A percentile compares a stretch with the other conserved stretches of the same genome.
phyloP scores from a whole-genome alignment of 148 eudicot genomes.

The Chenopodium formosanum region DNA sequence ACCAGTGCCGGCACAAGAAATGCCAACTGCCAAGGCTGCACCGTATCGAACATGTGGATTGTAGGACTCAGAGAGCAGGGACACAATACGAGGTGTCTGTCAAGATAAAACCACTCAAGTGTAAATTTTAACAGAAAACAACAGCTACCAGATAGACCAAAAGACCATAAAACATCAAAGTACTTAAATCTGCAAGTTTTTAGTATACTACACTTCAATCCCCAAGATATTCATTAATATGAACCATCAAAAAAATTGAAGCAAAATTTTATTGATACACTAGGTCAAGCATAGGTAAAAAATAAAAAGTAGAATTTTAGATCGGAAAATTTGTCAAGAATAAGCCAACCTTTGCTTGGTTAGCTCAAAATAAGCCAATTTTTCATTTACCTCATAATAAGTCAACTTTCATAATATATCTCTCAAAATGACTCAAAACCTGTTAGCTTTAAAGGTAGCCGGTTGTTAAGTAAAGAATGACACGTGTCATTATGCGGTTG shows the following conservation, averaged over 20 bases:
- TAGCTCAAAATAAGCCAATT: too few relatives aligned
- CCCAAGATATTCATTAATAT: background rate
- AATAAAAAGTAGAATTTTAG: too few relatives aligned
- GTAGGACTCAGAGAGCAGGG: slow-evolving; percentile 87
- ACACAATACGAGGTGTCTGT: slow-evolving; percentile 94
- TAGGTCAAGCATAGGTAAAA: background rate
- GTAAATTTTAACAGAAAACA: background rate
- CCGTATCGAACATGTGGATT: slow-evolving; percentile 99
- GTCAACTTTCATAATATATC: too few relatives aligned
- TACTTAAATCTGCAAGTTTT: background rate
- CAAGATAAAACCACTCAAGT: slow-evolving; percentile 6
- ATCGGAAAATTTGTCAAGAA: too few relatives aligned
- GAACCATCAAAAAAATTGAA: background rate
- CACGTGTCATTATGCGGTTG: too few relatives aligned
- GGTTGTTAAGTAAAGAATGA: too few relatives aligned
- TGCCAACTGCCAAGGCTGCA: slow-evolving; percentile 97
- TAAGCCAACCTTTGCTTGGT: too few relatives aligned
- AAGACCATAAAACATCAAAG: background rate
- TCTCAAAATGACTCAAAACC: too few relatives aligned
- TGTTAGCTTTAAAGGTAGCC: too few relatives aligned
- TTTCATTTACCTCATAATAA: too few relatives aligned
- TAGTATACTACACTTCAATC: background rate
- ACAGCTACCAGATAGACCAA: background rate
- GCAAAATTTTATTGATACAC: background rate
- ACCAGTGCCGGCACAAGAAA: slow-evolving; percentile 97